Conservation (phyloP, 106 monocot genomes). For the Platanthera guangdongensis region DNA sequence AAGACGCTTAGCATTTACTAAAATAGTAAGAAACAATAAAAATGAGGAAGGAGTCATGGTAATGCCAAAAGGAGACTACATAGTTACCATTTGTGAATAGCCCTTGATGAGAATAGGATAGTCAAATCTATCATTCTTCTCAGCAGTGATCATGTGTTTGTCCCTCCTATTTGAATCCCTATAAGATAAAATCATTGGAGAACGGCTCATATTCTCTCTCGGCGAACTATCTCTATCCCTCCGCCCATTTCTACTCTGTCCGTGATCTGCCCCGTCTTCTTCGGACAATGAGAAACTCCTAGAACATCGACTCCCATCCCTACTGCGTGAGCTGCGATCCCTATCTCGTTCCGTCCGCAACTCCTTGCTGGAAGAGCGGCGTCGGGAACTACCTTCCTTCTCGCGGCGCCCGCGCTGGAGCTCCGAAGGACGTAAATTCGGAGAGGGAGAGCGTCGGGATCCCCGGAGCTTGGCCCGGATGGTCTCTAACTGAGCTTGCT, state of each 20-base stretch:
- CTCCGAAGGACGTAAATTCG: not conserved
- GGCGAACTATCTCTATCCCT: not conserved
- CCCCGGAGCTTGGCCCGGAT: slow-evolving; percentile 40
- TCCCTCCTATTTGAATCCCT: slow-evolving; percentile 14
- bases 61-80: not conserved
- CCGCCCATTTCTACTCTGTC: not conserved
- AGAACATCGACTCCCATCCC: slow-evolving; percentile 6
- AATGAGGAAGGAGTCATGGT: not conserved
- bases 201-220: slow-evolving; percentile 14
- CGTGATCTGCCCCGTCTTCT: slow-evolving; percentile 5
- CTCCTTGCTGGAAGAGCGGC: slow-evolving; percentile 7
- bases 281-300: slow-evolving; percentile 10
- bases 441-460: not conserved
- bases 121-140: slow-evolving; percentile 24
- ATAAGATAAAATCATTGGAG: slow-evolving; percentile 5
- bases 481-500: slow-evolving; percentile 19
- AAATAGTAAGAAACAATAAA: too few species aligned
- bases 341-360: slow-evolving; percentile 9
- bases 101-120: slow-evolving; percentile 58
- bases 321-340: not conserved
- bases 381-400: not conserved
- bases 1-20: not conserved
- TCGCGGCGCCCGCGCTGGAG: not conserved
- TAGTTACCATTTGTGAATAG: slow-evolving; percentile 56
- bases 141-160: slow-evolving; percentile 8